Conservation (phyloP, 345 rosid genomes). For the Chamaenerion angustifolium region DNA sequence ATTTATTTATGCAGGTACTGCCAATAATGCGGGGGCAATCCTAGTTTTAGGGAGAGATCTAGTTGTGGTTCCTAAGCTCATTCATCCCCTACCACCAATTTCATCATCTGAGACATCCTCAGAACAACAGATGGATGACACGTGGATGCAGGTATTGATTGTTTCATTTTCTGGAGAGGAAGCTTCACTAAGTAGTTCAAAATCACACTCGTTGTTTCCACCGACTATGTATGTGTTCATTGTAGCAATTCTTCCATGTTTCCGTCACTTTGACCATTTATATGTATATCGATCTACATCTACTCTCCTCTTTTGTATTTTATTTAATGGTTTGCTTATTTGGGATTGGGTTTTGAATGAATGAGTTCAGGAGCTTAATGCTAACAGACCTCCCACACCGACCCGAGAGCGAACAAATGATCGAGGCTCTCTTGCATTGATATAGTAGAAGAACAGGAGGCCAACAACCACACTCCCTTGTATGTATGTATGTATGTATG, state of each 20-base stretch:
- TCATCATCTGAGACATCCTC: constrained; percentile 69
- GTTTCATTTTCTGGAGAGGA: not conserved
- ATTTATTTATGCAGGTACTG: constrained; percentile 49
- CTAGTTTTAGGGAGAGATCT: constrained; percentile 97
- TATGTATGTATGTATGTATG: no score
- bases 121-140: constrained; percentile 81
- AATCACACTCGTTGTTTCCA: no score
- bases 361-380: constrained; percentile 66
- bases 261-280: no score
- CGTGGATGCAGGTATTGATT: constrained; percentile 90
- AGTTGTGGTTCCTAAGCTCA: constrained; percentile 90
- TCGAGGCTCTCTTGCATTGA: constrained; percentile 85
- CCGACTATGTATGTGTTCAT: no score
- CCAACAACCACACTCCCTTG: no score
- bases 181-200: not conserved
- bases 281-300: no score
- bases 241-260: no score
- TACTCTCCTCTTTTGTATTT: no score
- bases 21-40: constrained; percentile 95
- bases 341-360: no score
- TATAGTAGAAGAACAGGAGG: constrained; percentile 10
- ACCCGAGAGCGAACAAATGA: constrained; percentile 90
- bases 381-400: constrained; percentile 91
- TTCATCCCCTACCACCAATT: constrained; percentile 94
- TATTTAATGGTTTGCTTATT: no score